Conservation (phyloP, 805 yeast species). For the Myxozyma neglecta region DNA sequence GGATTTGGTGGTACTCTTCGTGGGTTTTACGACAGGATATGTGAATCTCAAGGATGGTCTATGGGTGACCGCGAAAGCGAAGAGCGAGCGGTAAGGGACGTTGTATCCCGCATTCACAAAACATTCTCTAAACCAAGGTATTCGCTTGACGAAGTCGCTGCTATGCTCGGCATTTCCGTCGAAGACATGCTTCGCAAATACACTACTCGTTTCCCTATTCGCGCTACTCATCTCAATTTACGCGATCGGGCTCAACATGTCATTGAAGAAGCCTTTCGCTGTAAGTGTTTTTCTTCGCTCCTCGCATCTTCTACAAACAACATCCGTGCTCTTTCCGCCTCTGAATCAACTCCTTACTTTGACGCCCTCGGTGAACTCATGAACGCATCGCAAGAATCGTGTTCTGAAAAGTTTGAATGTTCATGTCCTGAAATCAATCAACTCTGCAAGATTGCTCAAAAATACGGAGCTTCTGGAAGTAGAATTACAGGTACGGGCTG, state of each 20-base stretch:
- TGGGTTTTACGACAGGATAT: conserved; percentile 38
- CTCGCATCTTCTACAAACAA: conserved; percentile 28
- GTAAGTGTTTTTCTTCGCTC: conserved; percentile 46
- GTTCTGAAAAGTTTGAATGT: conserved; percentile 51
- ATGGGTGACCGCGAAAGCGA: conserved; percentile 42
- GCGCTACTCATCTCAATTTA: conserved; percentile 55
- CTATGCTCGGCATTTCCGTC: conserved; percentile 45
- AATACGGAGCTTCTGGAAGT: conserved; percentile 62
- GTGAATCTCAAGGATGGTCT: conserved; percentile 11
- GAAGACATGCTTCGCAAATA: conserved; percentile 49
- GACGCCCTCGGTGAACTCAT: conserved; percentile 54
- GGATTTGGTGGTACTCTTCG: conserved; percentile 57
- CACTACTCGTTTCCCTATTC: conserved; percentile 56
- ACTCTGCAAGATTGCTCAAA: conserved; percentile 54
- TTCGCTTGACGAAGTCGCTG: conserved; percentile 51
- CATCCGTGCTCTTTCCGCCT: conserved; percentile 38
- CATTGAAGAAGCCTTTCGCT: conserved; percentile 60
- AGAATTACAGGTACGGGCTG: conserved; percentile 80
- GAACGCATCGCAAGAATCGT: conserved; percentile 61
- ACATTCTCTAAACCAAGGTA: conserved; percentile 44
- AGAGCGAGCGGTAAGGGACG: conserved; percentile 40
- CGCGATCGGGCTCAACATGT: conserved; percentile 65
- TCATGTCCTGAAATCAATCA: conserved; percentile 57
- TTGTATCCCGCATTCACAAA: conserved; percentile 6
- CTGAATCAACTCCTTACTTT: conserved; percentile 43